Base-by-base conservation (phyloP, 2,329 filamentous ascomycete genomes). In the Colletotrichum viniferum region DNA sequence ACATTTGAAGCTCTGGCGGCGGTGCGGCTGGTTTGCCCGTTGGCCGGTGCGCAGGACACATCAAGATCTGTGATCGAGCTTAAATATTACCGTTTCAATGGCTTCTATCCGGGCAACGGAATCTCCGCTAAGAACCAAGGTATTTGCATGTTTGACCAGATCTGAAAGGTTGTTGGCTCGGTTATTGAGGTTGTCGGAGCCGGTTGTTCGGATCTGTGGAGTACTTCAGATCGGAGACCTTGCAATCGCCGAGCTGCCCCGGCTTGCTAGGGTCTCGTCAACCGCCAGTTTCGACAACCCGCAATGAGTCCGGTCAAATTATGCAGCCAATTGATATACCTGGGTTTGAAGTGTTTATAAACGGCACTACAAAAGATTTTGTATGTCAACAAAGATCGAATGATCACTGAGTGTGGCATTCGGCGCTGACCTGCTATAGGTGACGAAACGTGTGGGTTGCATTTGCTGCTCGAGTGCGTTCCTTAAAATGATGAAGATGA, bases 231-330 rank as follows among this genome's bases (percentile, higher is more conserved):
- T 64, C 56, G 73, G 69, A 67, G 56, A 14, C 61, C 16, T 9
- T 43, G 32, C 28, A 68, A 75, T 64, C 69, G 43, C 73, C 69
- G 63, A 75, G 69, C 58, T 63, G 26, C 43, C n/a, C 43, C 43
- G 43, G 43, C 43, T 52, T 52, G n/a, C 43, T 13, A 52, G n/a
- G 43, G 43, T 24, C 43, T 52, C n/a, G 10, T 52, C 43, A 52
- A 52, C 43, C 43, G n/a, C 43, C n/a, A 52, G 43, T 13, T n/a
- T 52, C n/a, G 43, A 21, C n/a, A 52, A 7, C n/a, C 43, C 43
- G 43, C n/a, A 52, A 13, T 13, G n/a, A 52, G n/a, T 13, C n/a
- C n/a, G n/a, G 43, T 13, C 10, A 52, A 13, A 10, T 3, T 13
- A 24, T 13, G 43, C n/a, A 52, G n/a, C n/a, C n/a, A 21, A 21